Evolutionary conservation across 352 stramenopile species (phyloP).

Genomic region (Phytophthora tubulina): DNA sequence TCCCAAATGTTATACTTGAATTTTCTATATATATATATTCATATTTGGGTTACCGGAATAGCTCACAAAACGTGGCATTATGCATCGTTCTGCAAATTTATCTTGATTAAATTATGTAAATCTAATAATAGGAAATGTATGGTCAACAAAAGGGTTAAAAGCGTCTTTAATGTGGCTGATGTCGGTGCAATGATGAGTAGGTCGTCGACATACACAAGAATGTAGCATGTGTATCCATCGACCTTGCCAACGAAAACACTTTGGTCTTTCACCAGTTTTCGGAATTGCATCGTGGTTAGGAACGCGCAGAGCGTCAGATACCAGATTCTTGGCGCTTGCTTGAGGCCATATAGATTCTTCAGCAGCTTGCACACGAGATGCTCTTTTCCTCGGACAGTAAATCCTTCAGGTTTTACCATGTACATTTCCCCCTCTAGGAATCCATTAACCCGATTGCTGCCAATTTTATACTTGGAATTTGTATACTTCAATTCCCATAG

Average conservation of each 20-base stretch:
- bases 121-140: too few species aligned
- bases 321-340: constrained; percentile 20
- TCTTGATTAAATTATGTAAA: too few species aligned
- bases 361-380: constrained; percentile 1
- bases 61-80: too few species aligned
- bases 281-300: constrained; percentile 1
- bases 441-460: constrained; percentile 7
- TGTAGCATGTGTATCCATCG: constrained; percentile 8
- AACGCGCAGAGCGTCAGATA: constrained; percentile 19
- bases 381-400: not conserved
- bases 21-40: too few species aligned
- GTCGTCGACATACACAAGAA: constrained; percentile 22
- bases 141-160: not conserved
- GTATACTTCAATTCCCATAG: too few species aligned
- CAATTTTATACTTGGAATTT: too few species aligned
- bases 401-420: constrained; percentile 28
- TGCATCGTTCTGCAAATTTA: too few species aligned
- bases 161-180: constrained; percentile 12
- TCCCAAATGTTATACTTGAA: too few species aligned
- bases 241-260: not conserved
- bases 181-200: constrained; percentile 18
- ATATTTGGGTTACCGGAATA: too few species aligned
- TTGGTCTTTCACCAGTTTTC: constrained; percentile 16
- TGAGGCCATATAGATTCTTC: constrained; percentile 11
- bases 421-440: constrained; percentile 28